Percentiles rank a stretch among this genome's conserved stretches.
These are phyloP conservation scores for Colletotrichum liriopes DNA, from an alignment of 2,329 filamentous ascomycete genomes.

Conservation along the genomic window DNA sequence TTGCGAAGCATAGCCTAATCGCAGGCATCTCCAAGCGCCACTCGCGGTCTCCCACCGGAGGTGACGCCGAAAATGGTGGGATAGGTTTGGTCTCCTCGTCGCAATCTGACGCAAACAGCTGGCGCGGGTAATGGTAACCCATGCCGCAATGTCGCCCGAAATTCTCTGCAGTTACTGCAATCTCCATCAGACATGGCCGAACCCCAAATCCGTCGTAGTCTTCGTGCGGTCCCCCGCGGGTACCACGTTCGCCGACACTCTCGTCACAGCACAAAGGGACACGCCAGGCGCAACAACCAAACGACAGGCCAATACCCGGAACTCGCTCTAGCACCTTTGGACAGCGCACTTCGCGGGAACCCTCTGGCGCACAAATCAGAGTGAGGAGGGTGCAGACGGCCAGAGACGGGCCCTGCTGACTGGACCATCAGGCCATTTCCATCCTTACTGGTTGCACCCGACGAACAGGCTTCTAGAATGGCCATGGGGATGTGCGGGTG, in stretches of 20 bases:
- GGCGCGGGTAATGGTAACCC: not conserved
- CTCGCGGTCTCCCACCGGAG: too few relatives aligned
- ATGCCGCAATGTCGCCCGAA: not conserved
- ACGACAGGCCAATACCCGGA: not conserved
- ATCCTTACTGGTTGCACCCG: slow-evolving; percentile 19
- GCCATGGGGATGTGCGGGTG: not conserved
- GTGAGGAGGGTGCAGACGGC: not conserved
- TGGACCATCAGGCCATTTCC: slow-evolving; percentile 27
- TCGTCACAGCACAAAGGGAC: not conserved
- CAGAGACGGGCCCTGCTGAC: slow-evolving; percentile 1
- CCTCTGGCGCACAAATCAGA: slow-evolving; percentile 11
- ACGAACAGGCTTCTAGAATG: slow-evolving; percentile 26
- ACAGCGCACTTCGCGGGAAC: not conserved
- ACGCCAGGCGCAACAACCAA: not conserved
- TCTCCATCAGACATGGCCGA: slow-evolving; percentile 22
- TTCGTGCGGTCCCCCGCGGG: not conserved
- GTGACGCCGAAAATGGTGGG: not conserved
- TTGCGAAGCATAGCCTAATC: not conserved
- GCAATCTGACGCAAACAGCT: not conserved
- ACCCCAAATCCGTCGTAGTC: not conserved
- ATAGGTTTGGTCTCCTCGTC: not conserved
- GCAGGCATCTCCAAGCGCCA: slow-evolving; percentile 15
- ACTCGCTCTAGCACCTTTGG: not conserved
- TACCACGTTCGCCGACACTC: not conserved
- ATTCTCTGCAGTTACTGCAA: slow-evolving; percentile 14